Evolutionary conservation across 73 alveolate genomes (phyloP).

Genomic region (Paramecium pentaurelia): DNA sequence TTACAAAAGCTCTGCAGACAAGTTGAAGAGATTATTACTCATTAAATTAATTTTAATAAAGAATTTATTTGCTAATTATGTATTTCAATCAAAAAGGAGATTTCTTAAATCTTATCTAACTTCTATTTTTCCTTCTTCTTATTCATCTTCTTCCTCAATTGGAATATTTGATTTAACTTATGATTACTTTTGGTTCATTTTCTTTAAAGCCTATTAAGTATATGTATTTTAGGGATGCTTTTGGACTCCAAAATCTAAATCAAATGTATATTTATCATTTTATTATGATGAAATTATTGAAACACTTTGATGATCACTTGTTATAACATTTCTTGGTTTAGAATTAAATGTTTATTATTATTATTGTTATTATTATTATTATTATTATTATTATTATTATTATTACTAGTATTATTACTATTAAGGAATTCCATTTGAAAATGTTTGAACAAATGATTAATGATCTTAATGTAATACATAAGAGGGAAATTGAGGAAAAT

Average conservation of each 20-base stretch:
- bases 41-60: not conserved
- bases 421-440: not conserved
- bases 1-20: not conserved
- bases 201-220: not conserved
- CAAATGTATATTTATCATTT: constrained; percentile 14
- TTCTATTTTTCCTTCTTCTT: constrained; percentile 33
- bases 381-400: not conserved
- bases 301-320: not conserved
- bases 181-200: not conserved
- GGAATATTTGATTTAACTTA: not conserved
- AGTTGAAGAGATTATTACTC: not conserved
- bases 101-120: constrained; percentile 21
- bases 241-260: not conserved
- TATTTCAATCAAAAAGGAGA: constrained; percentile 34
- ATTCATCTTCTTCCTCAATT: constrained; percentile 5
- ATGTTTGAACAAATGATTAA: not conserved
- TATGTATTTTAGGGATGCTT: not conserved
- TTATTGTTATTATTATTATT: not conserved
- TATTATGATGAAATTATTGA: not conserved
- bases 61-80: not conserved
- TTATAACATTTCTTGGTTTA: constrained; percentile 9
- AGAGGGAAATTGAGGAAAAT: not conserved
- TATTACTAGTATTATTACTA: not conserved
- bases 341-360: not conserved
- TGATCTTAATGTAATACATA: constrained; percentile 20